Evolutionary conservation across 306 rosid genomes (phyloP), one percentile per base, ranked within the genome.

Genomic region (Fragaria nilgerrensis): DNA sequence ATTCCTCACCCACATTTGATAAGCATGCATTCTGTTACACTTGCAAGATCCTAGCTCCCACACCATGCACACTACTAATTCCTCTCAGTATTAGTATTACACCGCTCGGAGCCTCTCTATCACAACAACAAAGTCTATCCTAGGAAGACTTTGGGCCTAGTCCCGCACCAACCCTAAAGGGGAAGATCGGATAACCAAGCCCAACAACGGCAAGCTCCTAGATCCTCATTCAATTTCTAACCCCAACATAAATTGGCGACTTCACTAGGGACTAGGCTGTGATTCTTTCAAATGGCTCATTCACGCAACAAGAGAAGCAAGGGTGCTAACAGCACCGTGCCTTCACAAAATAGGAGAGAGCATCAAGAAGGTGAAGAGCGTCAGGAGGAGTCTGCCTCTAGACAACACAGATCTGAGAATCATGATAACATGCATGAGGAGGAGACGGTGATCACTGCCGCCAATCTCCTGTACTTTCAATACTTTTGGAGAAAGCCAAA

Each of bases 231-330:
- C 55, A 49, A 49, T 3, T 49, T 49, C 43, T 49, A 49, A n/a
- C 55, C 55, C 55, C n/a, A 52, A 52, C 58, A 53, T 53, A 50
- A 53, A 53, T 53, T 53, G 61, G 61, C 61, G 10, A 53, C 61
- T 53, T 6, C 2, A 20, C 61, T 53, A 25, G 61, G 25, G 61
- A 53, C 61, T 53, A 53, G 25, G 61, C 12, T 7, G 61, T 53
- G 25, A 53, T 53, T 20, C 61, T 2, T 7, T 53, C 25, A 6
- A 9, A 53, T 53, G 25, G 23, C 61, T 20, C 61, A 25, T 6
- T 1, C 23, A 53, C 25, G 61, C 61, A 53, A 53, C 10, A 20
- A 7, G 1, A 53, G 2, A 1, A 20, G 7, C 25, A 20, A 2
- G 19, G 11, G 25, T 0, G 19, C 61, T 7, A 53, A 53, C 12